Evolutionary conservation across 441 rosid species (phyloP).

Genomic region (Adansonia grandidieri): DNA sequence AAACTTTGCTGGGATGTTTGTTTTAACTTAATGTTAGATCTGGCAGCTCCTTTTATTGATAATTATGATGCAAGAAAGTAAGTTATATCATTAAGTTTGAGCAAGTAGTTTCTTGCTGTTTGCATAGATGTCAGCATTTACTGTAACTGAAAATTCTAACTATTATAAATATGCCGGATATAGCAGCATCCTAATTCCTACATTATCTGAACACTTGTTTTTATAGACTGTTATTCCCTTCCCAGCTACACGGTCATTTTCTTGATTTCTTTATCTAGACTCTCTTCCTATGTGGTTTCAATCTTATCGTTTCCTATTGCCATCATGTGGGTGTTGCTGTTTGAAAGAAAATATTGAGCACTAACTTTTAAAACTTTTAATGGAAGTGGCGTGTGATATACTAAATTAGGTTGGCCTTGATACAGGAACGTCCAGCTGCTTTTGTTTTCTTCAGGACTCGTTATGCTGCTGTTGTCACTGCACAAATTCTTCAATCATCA

Average conservation of each 20-base stretch:
- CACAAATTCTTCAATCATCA: slow-evolving; percentile 80
- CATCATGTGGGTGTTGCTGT: not conserved
- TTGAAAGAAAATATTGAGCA: not conserved
- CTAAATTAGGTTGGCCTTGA: slow-evolving; percentile 17
- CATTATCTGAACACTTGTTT: not conserved
- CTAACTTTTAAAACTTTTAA: slow-evolving; percentile 2
- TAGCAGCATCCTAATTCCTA: not conserved
- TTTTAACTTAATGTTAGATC: slow-evolving; percentile 4
- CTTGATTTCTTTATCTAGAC: slow-evolving; percentile 9
- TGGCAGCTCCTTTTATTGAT: not conserved
- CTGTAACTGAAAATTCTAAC: not conserved
- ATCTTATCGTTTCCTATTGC: not conserved
- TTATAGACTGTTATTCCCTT: not conserved
- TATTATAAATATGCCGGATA: not conserved
- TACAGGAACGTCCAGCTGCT: slow-evolving; percentile 79
- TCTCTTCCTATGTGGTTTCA: not conserved
- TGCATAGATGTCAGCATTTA: not conserved
- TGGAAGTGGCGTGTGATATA: slow-evolving; percentile 12
- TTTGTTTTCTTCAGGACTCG: slow-evolving; percentile 94
- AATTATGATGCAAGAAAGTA: not conserved
- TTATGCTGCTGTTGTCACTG: slow-evolving; percentile 75
- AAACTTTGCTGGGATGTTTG: not conserved
- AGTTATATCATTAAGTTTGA: not conserved
- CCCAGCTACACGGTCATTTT: not conserved
- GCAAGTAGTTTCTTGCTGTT: slow-evolving; percentile 11